Percentiles rank a stretch among this genome's conserved stretches.
Conservation (phyloP, 1,284 basidiomycete species). For the Singerocomus inundabilis region DNA sequence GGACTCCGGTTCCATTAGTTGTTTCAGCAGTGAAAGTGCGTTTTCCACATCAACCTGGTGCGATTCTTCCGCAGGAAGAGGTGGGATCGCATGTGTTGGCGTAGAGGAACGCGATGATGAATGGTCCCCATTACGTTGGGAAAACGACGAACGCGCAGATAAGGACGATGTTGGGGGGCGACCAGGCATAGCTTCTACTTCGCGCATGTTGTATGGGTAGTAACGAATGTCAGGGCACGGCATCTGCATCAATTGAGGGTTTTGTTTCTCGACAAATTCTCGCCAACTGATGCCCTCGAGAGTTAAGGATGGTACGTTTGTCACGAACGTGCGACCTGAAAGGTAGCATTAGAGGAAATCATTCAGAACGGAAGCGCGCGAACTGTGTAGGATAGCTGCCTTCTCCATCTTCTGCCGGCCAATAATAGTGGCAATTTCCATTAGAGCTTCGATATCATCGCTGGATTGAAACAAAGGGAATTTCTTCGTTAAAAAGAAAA, state of each 20-base stretch:
- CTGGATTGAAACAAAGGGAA: constrained; percentile 95
- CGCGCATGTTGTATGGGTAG: constrained; percentile 47
- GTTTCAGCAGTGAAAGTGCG: constrained; percentile 73
- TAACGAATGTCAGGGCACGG: constrained; percentile 49
- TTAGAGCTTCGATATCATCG: constrained; percentile 92
- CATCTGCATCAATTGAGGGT: constrained; percentile 68
- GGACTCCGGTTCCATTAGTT: constrained; percentile 72
- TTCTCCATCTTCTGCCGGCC: constrained; percentile 84
- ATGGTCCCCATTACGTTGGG: constrained; percentile 17
- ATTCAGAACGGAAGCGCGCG: constrained; percentile 31
- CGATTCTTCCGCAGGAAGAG: constrained; percentile 32
- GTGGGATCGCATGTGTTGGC: constrained; percentile 33
- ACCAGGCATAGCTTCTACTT: constrained; percentile 9
- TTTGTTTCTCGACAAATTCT: constrained; percentile 73
- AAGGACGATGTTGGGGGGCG: constrained; percentile 38
- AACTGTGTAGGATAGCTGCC: constrained; percentile 88
- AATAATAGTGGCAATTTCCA: constrained; percentile 91
- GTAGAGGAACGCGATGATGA: constrained; percentile 28
- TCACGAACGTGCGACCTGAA: constrained; percentile 80
- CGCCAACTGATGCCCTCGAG: constrained; percentile 66
- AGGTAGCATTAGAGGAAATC: constrained; percentile 12
- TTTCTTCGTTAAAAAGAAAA: constrained; percentile 90
- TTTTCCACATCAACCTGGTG: constrained; percentile 60
- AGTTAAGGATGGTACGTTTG: constrained; percentile 79
- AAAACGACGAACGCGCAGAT: constrained; percentile 23